Evolutionary conservation across 2,329 filamentous ascomycete species (phyloP).

Genomic region (Pyrenochaeta sp.): DNA sequence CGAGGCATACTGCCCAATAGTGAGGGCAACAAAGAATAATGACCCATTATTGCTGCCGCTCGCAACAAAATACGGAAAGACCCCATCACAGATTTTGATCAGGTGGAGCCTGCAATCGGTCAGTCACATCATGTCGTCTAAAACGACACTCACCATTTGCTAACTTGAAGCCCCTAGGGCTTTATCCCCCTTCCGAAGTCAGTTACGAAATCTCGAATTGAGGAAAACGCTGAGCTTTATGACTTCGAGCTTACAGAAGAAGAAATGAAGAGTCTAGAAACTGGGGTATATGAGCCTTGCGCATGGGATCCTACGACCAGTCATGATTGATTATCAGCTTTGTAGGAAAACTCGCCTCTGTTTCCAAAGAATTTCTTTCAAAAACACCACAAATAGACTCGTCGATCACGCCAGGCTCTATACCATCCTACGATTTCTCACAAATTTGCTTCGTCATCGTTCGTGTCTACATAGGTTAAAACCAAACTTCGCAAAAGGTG

Average conservation of each 20-base stretch:
- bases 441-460: too few relatives aligned
- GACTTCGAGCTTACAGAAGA: slow-evolving; percentile 67
- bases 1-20: slow-evolving; percentile 59
- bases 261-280: slow-evolving; percentile 66
- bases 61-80: slow-evolving; percentile 66
- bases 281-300: slow-evolving; percentile 64
- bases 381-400: neutral
- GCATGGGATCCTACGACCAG: slow-evolving; percentile 66
- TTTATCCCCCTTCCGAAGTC: slow-evolving; percentile 71
- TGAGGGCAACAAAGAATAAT: slow-evolving; percentile 57
- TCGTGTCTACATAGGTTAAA: too few relatives aligned
- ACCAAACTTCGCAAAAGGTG: too few relatives aligned
- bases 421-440: too few relatives aligned
- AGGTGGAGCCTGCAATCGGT: slow-evolving; percentile 63
- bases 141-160: neutral
- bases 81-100: slow-evolving; percentile 65
- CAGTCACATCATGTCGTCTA: neutral
- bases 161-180: slow-evolving; percentile 51
- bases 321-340: slow-evolving; percentile 41
- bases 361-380: slow-evolving; percentile 5
- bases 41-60: slow-evolving; percentile 63
- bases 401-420: neutral
- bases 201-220: slow-evolving; percentile 66
- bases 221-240: slow-evolving; percentile 67
- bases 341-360: neutral